phyloP scores from a whole-genome alignment of 2,329 filamentous ascomycete genomes.

The Zasmidium cellare region DNA sequence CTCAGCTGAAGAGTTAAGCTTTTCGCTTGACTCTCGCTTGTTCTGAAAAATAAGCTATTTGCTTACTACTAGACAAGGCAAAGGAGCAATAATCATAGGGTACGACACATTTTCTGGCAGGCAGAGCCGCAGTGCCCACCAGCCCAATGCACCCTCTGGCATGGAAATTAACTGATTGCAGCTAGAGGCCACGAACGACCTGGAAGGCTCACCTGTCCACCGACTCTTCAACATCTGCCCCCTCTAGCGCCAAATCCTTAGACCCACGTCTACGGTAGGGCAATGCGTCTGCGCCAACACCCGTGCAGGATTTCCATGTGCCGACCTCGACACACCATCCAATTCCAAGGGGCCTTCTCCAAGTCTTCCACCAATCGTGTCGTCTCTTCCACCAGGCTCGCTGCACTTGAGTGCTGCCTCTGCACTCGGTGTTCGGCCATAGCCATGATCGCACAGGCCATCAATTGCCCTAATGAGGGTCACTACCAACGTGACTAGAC shows the following conservation, averaged over 20 bases:
- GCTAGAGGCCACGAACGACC: not conserved
- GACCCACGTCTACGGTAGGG: not conserved
- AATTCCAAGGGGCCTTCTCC: no score
- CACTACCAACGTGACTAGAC: not conserved
- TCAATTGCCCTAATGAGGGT: not conserved
- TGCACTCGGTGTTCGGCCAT: not conserved
- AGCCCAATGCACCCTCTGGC: not conserved
- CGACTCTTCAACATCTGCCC: not conserved
- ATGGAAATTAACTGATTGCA: not conserved
- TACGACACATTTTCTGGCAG: not conserved
- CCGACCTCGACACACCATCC: not conserved
- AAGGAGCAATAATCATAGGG: not conserved
- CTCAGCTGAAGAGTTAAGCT: slow-evolving; percentile 6
- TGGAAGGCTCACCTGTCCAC: not conserved
- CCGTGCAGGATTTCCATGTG: not conserved
- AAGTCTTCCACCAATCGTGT: not conserved
- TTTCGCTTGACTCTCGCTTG: slow-evolving; percentile 8
- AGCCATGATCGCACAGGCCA: not conserved
- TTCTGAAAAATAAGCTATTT: not conserved
- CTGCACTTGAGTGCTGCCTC: not conserved
- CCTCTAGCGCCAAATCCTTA: not conserved
- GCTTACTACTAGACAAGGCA: slow-evolving; percentile 1
- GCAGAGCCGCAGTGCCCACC: not conserved
- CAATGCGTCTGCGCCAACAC: not conserved
- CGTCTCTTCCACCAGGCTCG: not conserved